Percentiles rank a stretch among this genome's conserved stretches.
Evolutionary conservation across 495 filamentous ascomycete genomes (phyloP).

Genomic region (Daldinia grandis): DNA sequence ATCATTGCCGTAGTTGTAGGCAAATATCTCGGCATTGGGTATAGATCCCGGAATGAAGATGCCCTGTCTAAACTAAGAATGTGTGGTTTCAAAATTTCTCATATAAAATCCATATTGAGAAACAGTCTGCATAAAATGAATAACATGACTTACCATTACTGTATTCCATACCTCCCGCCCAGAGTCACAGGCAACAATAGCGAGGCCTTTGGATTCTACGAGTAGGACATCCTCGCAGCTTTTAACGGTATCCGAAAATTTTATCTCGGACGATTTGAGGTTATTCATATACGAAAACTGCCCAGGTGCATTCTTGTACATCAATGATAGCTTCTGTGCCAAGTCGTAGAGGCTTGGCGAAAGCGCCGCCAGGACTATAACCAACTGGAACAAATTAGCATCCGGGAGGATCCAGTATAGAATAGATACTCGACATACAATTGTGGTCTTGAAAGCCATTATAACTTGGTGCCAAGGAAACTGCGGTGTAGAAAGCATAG

Average conservation of each 20-base stretch:
- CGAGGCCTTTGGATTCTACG: constrained; percentile 46
- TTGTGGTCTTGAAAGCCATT: constrained; percentile 30
- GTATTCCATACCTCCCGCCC: constrained; percentile 59
- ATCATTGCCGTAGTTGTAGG: constrained; percentile 48
- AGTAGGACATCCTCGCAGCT: constrained; percentile 60
- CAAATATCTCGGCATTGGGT: constrained; percentile 47
- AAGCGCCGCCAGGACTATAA: constrained; percentile 34
- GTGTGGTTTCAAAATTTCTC: neutral
- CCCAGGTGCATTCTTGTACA: constrained; percentile 43
- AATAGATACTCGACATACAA: constrained; percentile 28
- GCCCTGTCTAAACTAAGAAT: constrained; percentile 27
- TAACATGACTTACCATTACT: constrained; percentile 55
- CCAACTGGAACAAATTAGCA: constrained; percentile 10
- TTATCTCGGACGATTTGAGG: constrained; percentile 44
- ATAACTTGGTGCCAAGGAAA: neutral
- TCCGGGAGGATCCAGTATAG: neutral
- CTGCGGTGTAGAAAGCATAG: neutral
- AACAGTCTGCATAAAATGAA: neutral
- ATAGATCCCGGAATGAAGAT: constrained; percentile 38
- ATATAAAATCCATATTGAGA: neutral
- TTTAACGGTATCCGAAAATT: constrained; percentile 50
- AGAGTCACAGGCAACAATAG: constrained; percentile 54
- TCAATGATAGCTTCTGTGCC: constrained; percentile 11
- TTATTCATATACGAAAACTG: constrained; percentile 42
- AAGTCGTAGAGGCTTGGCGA: constrained; percentile 26